Conservation (phyloP, 2,329 filamentous ascomycete species). For the Penicillium hesseltinei region DNA sequence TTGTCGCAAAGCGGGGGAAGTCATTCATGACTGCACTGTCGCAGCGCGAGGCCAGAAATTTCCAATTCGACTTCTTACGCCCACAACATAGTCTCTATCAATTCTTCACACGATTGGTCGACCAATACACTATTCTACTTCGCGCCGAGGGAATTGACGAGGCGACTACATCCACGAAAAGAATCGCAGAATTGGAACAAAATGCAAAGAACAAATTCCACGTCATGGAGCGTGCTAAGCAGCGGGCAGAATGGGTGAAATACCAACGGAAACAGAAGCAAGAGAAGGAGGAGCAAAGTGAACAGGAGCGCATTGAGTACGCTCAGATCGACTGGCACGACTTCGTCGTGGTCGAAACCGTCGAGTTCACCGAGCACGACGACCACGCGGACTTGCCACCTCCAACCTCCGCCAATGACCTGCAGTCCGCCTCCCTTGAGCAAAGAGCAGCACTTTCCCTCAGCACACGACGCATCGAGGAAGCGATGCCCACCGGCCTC, state of each 20-base stretch:
- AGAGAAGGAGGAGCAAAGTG: constrained; percentile 83
- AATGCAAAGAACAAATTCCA: constrained; percentile 79
- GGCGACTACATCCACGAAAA: constrained; percentile 68
- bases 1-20: constrained; percentile 88
- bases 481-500: constrained; percentile 84
- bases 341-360: constrained; percentile 92
- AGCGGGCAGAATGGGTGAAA: constrained; percentile 83
- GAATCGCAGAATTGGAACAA: constrained; percentile 68
- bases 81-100: constrained; percentile 95
- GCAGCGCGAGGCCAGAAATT: constrained; percentile 85
- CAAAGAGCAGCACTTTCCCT: constrained; percentile 91
- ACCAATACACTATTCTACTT: constrained; percentile 85
- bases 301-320: constrained; percentile 73
- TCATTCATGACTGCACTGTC: constrained; percentile 87
- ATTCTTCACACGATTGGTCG: constrained; percentile 87
- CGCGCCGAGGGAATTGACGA: constrained; percentile 66
- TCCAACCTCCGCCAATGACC: constrained; percentile 82
- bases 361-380: constrained; percentile 85
- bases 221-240: constrained; percentile 74
- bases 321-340: constrained; percentile 97
- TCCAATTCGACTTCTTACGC: constrained; percentile 92
- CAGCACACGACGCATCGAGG: constrained; percentile 80
- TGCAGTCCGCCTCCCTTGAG: constrained; percentile 91
- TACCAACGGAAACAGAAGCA: constrained; percentile 80
- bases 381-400: constrained; percentile 82